phyloP scores from a whole-genome alignment of 1,139 yeast species.

The Entelexis paramagnoliae region DNA sequence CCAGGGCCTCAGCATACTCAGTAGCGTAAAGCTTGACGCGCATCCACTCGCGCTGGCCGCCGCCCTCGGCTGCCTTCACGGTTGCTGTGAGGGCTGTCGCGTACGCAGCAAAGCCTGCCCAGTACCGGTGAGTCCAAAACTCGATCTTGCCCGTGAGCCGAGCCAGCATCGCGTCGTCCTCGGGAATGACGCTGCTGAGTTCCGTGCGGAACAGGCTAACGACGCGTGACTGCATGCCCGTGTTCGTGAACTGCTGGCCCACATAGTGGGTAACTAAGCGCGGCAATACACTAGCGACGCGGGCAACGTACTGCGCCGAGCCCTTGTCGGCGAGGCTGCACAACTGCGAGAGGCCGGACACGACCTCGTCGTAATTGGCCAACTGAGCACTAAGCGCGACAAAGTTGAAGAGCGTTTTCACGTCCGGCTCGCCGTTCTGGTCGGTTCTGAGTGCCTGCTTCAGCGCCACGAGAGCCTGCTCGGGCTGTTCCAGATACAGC shows the following conservation, averaged over 20 bases:
- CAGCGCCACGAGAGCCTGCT: constrained; percentile 75
- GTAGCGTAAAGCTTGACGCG: constrained; percentile 12
- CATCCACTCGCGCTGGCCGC: constrained; percentile 1
- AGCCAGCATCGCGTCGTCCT: constrained; percentile 69
- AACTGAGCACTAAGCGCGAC: constrained; percentile 70
- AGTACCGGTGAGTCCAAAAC: constrained; percentile 76
- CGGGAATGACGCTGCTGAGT: constrained; percentile 45
- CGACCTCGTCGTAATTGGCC: constrained; percentile 78
- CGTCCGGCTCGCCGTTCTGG: constrained; percentile 54
- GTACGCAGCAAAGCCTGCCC: constrained; percentile 77
- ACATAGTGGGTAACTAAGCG: constrained; percentile 59
- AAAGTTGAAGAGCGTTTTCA: constrained; percentile 90
- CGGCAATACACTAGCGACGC: constrained; percentile 49
- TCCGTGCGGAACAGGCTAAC: constrained; percentile 56
- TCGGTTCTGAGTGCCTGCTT: constrained; percentile 64
- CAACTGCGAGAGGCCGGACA: constrained; percentile 60
- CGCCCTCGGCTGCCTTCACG: constrained; percentile 25
- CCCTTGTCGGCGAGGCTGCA: constrained; percentile 46
- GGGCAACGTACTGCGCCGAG: constrained; percentile 39
- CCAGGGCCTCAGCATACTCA: constrained; percentile 80
- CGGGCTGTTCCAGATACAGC: constrained; percentile 50
- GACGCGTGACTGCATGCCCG: constrained; percentile 46
- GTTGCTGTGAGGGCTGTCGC: constrained; percentile 76
- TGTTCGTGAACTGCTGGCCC: constrained; percentile 36
- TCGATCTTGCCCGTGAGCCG: constrained; percentile 73